Evolutionary conservation across 495 filamentous ascomycete genomes (phyloP).

Genomic region (Aspergillus homomorphus): DNA sequence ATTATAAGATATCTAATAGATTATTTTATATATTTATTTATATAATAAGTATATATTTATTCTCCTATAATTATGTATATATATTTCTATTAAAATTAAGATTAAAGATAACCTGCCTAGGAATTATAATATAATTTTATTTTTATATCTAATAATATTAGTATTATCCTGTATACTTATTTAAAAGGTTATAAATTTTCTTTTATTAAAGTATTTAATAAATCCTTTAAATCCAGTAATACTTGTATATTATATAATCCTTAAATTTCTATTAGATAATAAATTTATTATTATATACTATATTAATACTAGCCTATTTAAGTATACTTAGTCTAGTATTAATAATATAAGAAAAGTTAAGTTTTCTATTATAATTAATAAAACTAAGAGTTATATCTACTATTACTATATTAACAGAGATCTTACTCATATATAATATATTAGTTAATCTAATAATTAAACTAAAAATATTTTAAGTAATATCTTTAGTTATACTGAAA

Average conservation of each 20-base stretch:
- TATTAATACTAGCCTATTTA: not conserved
- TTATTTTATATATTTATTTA: slow-evolving; percentile 4
- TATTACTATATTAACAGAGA: not conserved
- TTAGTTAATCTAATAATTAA: not conserved
- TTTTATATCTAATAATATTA: not conserved
- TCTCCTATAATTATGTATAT: not conserved
- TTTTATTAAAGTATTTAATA: not conserved
- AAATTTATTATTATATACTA: slow-evolving; percentile 1
- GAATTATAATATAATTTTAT: slow-evolving; percentile 7
- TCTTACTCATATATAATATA: slow-evolving; percentile 1
- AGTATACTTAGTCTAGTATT: not conserved
- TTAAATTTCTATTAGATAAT: not conserved
- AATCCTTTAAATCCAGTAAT: not conserved
- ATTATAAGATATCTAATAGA: not conserved
- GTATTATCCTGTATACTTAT: slow-evolving; percentile 4
- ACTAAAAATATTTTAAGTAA: not conserved
- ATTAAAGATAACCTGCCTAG: not conserved
- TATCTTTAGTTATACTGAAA: not conserved
- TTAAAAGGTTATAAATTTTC: not conserved
- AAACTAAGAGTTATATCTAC: not conserved
- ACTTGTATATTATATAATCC: not conserved
- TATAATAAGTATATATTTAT: not conserved
- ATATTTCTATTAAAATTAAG: not conserved
- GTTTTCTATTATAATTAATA: not conserved
- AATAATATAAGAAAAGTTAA: not conserved